Evolutionary conservation across 2,329 filamentous ascomycete genomes (phyloP).

Genomic region (Chalaropsis thielavioides): DNA sequence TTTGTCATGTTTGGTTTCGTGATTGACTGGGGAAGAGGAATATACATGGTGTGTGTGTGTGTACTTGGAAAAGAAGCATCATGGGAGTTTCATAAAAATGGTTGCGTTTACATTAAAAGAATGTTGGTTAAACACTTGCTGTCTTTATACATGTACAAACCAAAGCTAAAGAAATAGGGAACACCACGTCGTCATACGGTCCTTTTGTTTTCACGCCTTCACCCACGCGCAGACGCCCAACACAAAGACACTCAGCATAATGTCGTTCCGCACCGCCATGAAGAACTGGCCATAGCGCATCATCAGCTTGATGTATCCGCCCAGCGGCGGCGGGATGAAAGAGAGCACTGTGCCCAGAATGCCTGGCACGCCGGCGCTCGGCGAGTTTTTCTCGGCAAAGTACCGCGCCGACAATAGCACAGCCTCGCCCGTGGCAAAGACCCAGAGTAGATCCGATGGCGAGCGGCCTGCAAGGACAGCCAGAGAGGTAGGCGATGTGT

Average conservation of each 20-base stretch:
- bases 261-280: constrained; percentile 54
- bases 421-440: constrained; percentile 67
- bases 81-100: too few species aligned
- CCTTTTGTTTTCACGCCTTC: constrained; percentile 20
- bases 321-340: constrained; percentile 51
- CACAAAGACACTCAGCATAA: constrained; percentile 65
- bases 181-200: neutral
- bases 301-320: constrained; percentile 44
- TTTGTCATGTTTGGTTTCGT: neutral
- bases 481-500: neutral
- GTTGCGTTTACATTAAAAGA: too few species aligned
- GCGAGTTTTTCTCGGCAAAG: constrained; percentile 46
- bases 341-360: constrained; percentile 48
- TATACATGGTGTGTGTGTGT: neutral
- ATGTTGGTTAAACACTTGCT: too few species aligned
- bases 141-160: too few species aligned
- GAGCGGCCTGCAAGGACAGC: neutral
- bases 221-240: constrained; percentile 44
- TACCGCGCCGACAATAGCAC: constrained; percentile 56
- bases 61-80: too few species aligned
- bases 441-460: constrained; percentile 49
- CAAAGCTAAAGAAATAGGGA: neutral
- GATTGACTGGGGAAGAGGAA: neutral
- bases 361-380: constrained; percentile 15
- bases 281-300: constrained; percentile 58